Evolutionary conservation across 306 rosid genomes (phyloP), one percentile per base, ranked within the genome.

Genomic region (Pterocarpus macrocarpus): DNA sequence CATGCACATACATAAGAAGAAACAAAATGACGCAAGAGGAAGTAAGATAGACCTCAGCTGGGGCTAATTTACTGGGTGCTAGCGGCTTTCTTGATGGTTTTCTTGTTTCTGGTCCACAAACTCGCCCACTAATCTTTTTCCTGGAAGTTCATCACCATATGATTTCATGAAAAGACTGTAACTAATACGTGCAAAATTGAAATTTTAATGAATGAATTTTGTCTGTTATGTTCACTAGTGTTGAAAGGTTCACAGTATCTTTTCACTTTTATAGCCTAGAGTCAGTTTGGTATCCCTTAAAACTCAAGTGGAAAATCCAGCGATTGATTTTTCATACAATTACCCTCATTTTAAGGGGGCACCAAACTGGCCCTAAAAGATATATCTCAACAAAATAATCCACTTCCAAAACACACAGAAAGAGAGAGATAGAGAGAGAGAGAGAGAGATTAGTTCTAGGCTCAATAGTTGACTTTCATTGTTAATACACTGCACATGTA

Each of bases 1-100:
- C 53, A 10, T 58, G 32, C 50, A 33, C 63, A 76, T n/a, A 7
- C 15, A 58, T 39, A 62, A 61, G 49, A 32, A 34, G 49, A 41
- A 15, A 70, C 73, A 77, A 50, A 30, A 52, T 53, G 49, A 81
- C 9, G 33, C 70, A 75, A 58, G 59, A 65, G 55, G 71, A 59
- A 78, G 75, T 56, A 69, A 55, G 80, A 61, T 14, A 88, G 63
- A 95, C 99, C 99, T 90, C 94, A 16, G 90, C 83, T 63, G 94
- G 92, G 61, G 95, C 95, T 86, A 93, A 80, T 96, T 91, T 96
- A 78, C 87, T 81, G 81, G 84, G 74, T 86, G 90, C 97, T 62
- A 73, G 84, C 71, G 93, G 85, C 86, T 94, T 96, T 88, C 97
- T 89, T 66, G 94, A 78, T 65, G 90, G 57, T 89, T 93, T 92